Percentiles rank a stretch among this genome's conserved stretches.
These are phyloP conservation scores for Pythium sp. DNA, from an alignment of 352 stramenopile species.

Conservation along the genomic window DNA sequence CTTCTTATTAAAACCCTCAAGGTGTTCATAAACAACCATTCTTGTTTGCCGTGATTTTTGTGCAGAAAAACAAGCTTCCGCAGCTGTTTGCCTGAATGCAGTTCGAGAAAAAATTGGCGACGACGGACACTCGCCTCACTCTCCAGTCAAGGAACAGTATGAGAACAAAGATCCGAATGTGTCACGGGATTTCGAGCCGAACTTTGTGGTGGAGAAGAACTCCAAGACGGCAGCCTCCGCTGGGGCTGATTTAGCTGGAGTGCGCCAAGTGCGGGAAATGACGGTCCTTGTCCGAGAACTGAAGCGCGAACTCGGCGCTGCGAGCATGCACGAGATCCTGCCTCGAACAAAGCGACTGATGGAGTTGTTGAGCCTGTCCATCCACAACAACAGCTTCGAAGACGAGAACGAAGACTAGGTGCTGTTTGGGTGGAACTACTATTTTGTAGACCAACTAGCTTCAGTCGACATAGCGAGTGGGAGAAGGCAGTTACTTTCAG, in stretches of 20 bases:
- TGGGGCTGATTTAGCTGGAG: conserved; percentile 39
- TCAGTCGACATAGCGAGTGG: not conserved
- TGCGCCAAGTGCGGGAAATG: conserved; percentile 76
- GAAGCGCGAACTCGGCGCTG: conserved; percentile 72
- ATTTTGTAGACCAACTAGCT: not conserved
- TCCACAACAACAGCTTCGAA: conserved; percentile 33
- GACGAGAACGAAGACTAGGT: conserved; percentile 13
- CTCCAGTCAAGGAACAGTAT: not conserved
- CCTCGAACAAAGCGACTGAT: conserved; percentile 76
- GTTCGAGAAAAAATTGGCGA: conserved; percentile 36
- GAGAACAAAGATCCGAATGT: not conserved
- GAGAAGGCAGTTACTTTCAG: not conserved
- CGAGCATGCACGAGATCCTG: conserved; percentile 72
- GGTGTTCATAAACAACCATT: not conserved
- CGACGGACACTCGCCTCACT: conserved; percentile 11
- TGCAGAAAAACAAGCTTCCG: conserved; percentile 43
- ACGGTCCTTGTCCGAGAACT: conserved; percentile 65
- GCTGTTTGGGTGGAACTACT: not conserved
- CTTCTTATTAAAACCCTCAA: not conserved
- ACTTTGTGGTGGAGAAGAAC: conserved; percentile 66
- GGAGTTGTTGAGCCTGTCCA: conserved; percentile 75
- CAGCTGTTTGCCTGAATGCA: conserved; percentile 47
- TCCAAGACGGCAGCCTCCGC: conserved; percentile 1
- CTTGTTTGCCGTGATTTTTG: not conserved
- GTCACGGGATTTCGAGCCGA: conserved; percentile 22